phyloP scores from a whole-genome alignment of 1,139 yeast species.

The Debaryomycetaceae sp. region DNA sequence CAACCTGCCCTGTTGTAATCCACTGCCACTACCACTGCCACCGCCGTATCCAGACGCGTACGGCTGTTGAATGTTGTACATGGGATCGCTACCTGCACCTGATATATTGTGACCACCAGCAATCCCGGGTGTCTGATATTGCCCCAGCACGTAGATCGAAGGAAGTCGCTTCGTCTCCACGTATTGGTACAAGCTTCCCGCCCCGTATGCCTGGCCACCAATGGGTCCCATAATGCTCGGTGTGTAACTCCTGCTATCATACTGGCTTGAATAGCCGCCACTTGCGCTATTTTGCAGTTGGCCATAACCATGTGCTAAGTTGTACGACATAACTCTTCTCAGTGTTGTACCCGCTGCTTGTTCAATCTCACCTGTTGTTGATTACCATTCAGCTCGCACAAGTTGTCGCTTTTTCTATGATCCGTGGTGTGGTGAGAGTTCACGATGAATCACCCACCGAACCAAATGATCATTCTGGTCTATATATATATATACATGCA shows the following conservation, averaged over 20 bases:
- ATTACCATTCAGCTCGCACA: neutral
- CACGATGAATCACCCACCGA: too few relatives aligned
- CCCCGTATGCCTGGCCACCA: neutral
- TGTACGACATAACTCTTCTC: neutral
- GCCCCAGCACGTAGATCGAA: neutral
- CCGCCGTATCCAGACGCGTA: neutral
- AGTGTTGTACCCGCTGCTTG: neutral
- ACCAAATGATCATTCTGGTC: too few relatives aligned
- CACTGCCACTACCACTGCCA: neutral
- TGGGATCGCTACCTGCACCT: neutral
- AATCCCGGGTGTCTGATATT: neutral
- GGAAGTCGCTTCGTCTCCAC: conserved; percentile 2
- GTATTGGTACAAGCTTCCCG: neutral
- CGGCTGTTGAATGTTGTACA: neutral
- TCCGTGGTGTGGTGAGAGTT: too few relatives aligned
- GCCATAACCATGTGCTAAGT: neutral
- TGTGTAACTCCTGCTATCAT: neutral
- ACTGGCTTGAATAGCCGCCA: neutral
- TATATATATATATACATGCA: neutral
- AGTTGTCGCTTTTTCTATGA: too few relatives aligned
- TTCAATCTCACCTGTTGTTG: neutral
- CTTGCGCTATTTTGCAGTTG: neutral
- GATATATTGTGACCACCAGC: neutral
- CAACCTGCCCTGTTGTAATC: neutral
- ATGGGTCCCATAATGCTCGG: neutral